Percentiles rank a stretch among this genome's conserved stretches.
These are phyloP conservation scores for Calonectria leucothoes DNA, from an alignment of 2,329 filamentous ascomycete genomes.

Conservation along the genomic window DNA sequence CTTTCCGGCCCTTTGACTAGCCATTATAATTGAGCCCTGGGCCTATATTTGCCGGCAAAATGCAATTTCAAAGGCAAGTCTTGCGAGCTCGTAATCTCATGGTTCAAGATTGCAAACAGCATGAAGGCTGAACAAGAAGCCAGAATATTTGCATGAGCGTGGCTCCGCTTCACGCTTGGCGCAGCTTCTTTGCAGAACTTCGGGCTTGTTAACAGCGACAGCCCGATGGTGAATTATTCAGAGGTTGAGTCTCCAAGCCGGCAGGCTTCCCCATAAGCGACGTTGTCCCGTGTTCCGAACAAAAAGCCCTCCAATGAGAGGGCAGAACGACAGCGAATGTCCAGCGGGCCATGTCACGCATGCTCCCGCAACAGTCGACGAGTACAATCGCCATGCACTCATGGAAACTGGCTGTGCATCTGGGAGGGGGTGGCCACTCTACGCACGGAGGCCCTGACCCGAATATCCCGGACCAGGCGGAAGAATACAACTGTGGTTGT, in stretches of 20 bases:
- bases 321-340: neutral
- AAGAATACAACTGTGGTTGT: neutral
- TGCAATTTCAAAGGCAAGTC: neutral
- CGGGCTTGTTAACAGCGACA: neutral
- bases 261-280: conserved; percentile 10
- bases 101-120: neutral
- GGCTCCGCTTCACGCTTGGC: neutral
- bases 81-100: neutral
- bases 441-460: conserved; percentile 9
- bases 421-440: neutral
- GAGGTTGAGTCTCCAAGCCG: neutral
- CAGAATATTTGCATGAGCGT: neutral
- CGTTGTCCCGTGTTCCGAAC: conserved; percentile 18
- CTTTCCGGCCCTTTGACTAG: neutral
- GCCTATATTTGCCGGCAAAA: neutral
- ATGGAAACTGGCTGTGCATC: neutral
- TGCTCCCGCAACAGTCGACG: conserved; percentile 8
- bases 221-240: conserved; percentile 3
- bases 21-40: neutral
- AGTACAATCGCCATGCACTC: neutral
- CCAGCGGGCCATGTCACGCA: neutral
- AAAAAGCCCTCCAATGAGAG: conserved; percentile 23
- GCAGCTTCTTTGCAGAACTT: neutral
- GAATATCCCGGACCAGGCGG: conserved; percentile 4
- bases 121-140: neutral